Evolutionary conservation across 78 protist genomes (phyloP).

Genomic region (Reticulomyxa filosa): DNA sequence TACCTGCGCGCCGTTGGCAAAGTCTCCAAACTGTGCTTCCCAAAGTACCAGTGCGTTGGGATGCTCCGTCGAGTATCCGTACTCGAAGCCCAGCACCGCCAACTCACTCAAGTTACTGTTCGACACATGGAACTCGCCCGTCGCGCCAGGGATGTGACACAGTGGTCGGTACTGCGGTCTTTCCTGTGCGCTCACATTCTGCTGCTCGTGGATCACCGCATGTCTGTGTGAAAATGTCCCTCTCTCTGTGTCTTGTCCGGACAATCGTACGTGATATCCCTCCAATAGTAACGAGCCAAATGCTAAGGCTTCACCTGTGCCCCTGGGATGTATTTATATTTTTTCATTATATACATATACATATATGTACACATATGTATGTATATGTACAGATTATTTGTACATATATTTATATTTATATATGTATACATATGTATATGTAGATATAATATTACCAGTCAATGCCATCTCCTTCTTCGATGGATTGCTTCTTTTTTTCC

Average conservation of each 20-base stretch:
- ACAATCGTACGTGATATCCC: constrained; percentile 65
- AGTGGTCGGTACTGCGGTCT: too few species aligned
- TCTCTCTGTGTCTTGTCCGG: constrained; percentile 58
- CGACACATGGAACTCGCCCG: constrained; percentile 20
- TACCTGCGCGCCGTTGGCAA: constrained; percentile 45
- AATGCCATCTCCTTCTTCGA: not conserved
- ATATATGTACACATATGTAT: not conserved
- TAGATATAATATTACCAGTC: not conserved
- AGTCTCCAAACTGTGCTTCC: constrained; percentile 94
- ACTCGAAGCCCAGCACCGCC: constrained; percentile 75
- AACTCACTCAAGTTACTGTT: constrained; percentile 58
- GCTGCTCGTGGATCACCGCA: constrained; percentile 72
- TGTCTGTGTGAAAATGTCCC: constrained; percentile 93
- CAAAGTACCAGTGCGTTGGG: constrained; percentile 66
- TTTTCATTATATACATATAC: not conserved
- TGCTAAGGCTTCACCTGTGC: constrained; percentile 8
- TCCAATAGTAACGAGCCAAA: constrained; percentile 48
- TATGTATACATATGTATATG: not conserved
- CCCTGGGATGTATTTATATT: not conserved
- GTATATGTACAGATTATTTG: not conserved
- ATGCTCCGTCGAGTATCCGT: constrained; percentile 20
- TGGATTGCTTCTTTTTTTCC: not conserved
- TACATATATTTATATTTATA: not conserved
- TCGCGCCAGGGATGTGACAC: too few species aligned
- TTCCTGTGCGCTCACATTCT: too few species aligned